A percentile compares a stretch with the other conserved stretches of the same genome.
phyloP scores from a whole-genome alignment of 495 filamentous ascomycete species.

The Neurospora intermedia region DNA sequence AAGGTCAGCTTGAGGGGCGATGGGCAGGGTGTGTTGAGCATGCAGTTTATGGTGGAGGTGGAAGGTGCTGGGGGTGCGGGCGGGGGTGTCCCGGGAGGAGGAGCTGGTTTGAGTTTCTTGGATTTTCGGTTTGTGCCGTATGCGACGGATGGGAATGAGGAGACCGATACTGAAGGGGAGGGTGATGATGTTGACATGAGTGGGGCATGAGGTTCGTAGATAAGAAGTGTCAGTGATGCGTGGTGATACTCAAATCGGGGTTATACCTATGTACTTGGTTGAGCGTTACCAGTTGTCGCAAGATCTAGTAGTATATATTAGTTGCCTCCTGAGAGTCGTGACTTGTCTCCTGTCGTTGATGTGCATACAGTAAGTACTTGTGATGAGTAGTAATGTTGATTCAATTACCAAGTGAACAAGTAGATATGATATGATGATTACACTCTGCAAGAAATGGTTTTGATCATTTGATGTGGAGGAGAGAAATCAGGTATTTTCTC shows the following conservation, averaged over 20 bases:
- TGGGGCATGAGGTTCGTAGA: not conserved
- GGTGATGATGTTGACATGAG: slow-evolving; percentile 11
- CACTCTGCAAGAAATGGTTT: not conserved
- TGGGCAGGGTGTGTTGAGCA: slow-evolving; percentile 75
- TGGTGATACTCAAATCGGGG: not conserved
- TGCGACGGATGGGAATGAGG: slow-evolving; percentile 30
- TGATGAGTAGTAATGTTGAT: not conserved
- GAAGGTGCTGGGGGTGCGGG: slow-evolving; percentile 28
- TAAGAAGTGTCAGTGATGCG: not conserved
- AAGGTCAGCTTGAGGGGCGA: slow-evolving; percentile 90
- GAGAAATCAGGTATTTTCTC: not conserved
- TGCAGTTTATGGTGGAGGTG: slow-evolving; percentile 93
- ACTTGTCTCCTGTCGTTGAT: no score
- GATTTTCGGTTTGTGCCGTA: slow-evolving; percentile 43
- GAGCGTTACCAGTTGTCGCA: not conserved
- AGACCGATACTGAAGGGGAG: slow-evolving; percentile 13
- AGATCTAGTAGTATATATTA: not conserved
- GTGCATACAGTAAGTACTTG: not conserved
- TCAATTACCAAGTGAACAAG: no score
- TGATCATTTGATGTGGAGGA: not conserved
- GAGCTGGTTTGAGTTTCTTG: slow-evolving; percentile 25
- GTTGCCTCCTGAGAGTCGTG: no score
- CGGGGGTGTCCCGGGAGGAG: not conserved
- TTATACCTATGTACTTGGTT: not conserved
- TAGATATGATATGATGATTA: not conserved